Percentiles rank a stretch among this genome's conserved stretches.
Evolutionary conservation across 2,329 filamentous ascomycete genomes (phyloP).

Genomic region (Biscogniauxia marginata): DNA sequence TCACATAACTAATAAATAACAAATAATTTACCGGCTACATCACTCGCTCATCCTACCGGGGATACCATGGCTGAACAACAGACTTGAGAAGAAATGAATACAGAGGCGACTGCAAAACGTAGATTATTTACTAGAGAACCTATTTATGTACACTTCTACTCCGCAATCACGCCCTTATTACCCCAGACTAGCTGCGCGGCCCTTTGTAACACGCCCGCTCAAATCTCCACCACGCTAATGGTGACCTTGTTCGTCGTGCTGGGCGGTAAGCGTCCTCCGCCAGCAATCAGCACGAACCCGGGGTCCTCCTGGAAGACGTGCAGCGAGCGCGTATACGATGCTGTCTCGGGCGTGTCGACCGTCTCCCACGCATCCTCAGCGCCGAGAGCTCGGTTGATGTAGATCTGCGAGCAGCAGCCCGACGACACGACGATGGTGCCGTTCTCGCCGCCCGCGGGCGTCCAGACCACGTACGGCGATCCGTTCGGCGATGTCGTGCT

Average conservation of each 20-base stretch:
- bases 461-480: constrained; percentile 36
- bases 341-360: constrained; percentile 24
- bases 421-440: constrained; percentile 35
- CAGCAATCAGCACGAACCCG: constrained; percentile 33
- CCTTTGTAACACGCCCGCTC: too few species aligned
- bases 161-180: too few species aligned
- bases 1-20: too few species aligned
- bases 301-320: constrained; percentile 26
- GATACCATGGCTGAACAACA: too few species aligned
- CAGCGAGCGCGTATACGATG: constrained; percentile 29
- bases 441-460: constrained; percentile 29
- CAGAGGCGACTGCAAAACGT: too few species aligned
- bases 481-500: constrained; percentile 26
- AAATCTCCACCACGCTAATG: constrained; percentile 24
- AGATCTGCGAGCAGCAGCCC: constrained; percentile 31
- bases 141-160: too few species aligned
- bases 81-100: too few species aligned
- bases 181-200: too few species aligned
- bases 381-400: constrained; percentile 31
- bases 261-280: constrained; percentile 38
- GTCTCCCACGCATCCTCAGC: constrained; percentile 30
- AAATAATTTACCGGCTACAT: too few species aligned
- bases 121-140: too few species aligned
- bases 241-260: constrained; percentile 40
- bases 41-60: too few species aligned